A percentile compares a stretch with the other conserved stretches of the same genome.
Conservation (phyloP, 2,329 filamentous ascomycete species). For the Penicillium expansum region DNA sequence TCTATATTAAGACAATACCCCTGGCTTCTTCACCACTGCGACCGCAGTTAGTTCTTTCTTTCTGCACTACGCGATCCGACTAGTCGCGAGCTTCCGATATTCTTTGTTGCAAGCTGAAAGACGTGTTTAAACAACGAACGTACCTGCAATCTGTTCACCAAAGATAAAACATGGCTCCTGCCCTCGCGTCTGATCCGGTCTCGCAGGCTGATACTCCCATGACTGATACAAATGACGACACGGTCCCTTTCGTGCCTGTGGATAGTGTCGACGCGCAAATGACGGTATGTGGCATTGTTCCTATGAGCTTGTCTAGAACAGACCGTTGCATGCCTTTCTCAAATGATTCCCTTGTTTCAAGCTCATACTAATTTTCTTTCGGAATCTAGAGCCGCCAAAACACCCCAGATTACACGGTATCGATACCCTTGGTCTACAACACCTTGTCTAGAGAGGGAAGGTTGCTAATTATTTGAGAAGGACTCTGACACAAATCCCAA, state of each 20-base stretch:
- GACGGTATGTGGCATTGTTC: constrained; percentile 34
- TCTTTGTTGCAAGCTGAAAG: constrained; percentile 8
- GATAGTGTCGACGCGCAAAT: constrained; percentile 37
- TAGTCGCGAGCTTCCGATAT: constrained; percentile 9
- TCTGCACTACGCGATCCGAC: constrained; percentile 3
- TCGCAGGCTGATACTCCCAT: constrained; percentile 49
- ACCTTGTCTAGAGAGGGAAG: background rate
- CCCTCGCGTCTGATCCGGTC: constrained; percentile 40
- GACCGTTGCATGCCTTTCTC: too few species aligned
- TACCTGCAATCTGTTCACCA: constrained; percentile 28
- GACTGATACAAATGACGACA: constrained; percentile 43
- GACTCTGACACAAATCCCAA: constrained; percentile 66
- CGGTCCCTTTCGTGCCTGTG: constrained; percentile 36
- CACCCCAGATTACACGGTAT: constrained; percentile 62
- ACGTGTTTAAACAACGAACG: constrained; percentile 8
- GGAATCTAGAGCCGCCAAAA: constrained; percentile 51
- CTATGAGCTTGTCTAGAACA: background rate
- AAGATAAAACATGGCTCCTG: constrained; percentile 41
- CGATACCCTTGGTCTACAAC: constrained; percentile 4
- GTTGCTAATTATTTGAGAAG: constrained; percentile 30
- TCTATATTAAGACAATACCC: background rate
- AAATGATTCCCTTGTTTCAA: background rate
- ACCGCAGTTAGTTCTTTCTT: background rate
- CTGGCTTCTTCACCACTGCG: background rate
- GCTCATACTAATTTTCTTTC: constrained; percentile 11